Percentiles rank a stretch among this genome's conserved stretches.
phyloP scores from a whole-genome alignment of 768 basidiomycete genomes.

The Amanita thiersii region DNA sequence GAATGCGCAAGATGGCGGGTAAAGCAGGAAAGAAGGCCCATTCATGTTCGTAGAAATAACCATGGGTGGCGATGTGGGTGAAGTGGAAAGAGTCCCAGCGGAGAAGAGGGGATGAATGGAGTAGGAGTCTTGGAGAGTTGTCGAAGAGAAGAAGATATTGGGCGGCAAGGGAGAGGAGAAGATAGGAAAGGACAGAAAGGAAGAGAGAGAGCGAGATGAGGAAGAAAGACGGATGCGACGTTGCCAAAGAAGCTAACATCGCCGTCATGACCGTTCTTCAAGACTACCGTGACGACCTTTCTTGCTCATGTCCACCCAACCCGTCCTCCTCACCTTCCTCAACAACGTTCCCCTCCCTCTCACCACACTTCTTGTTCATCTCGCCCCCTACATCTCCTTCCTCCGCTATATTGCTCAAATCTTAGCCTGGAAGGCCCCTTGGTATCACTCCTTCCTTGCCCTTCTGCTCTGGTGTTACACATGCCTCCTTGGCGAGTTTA shows the following conservation, averaged over 20 bases:
- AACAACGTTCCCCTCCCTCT: slow-evolving; percentile 55
- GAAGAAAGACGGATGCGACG: background rate
- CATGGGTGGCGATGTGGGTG: slow-evolving; percentile 49
- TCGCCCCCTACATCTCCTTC: slow-evolving; percentile 44
- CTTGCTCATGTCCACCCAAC: background rate
- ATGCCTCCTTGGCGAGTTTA: slow-evolving; percentile 50
- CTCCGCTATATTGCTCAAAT: slow-evolving; percentile 38
- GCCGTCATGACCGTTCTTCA: background rate
- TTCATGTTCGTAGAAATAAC: slow-evolving; percentile 64
- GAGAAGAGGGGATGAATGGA: slow-evolving; percentile 28
- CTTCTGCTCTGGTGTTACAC: slow-evolving; percentile 72
- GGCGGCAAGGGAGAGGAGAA: slow-evolving; percentile 21
- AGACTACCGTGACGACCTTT: background rate
- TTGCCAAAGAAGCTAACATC: background rate
- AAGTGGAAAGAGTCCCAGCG: slow-evolving; percentile 93
- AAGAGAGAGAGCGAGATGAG: slow-evolving; percentile 11
- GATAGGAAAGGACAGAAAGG: slow-evolving; percentile 8
- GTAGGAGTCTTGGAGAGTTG: slow-evolving; percentile 24
- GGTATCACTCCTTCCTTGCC: slow-evolving; percentile 58
- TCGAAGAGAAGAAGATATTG: slow-evolving; percentile 28
- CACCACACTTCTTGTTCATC: slow-evolving; percentile 50
- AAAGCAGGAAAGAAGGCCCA: slow-evolving; percentile 83
- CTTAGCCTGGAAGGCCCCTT: slow-evolving; percentile 47
- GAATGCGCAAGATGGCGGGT: slow-evolving; percentile 43
- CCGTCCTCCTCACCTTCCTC: slow-evolving; percentile 37